A percentile compares a stretch with the other conserved stretches of the same genome.
Evolutionary conservation across 331 rosid species (phyloP).

Genomic region (Cydonia oblonga): DNA sequence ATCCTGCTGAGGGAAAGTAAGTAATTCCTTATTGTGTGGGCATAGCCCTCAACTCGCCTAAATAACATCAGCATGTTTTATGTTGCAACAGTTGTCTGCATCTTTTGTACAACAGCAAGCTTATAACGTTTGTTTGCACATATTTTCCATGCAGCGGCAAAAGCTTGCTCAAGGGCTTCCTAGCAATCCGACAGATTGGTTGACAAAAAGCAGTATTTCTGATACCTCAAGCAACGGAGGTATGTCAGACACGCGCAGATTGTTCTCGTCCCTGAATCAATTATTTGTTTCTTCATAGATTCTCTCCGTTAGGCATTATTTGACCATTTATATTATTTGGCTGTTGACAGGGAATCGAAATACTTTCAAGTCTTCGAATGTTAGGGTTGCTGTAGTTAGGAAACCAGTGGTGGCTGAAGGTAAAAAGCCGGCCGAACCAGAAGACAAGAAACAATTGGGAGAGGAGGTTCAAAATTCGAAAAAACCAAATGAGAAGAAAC

Average conservation of each 20-base stretch:
- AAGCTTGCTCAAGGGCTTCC: slow-evolving; percentile 31
- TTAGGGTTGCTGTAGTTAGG: slow-evolving; percentile 37
- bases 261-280: background rate
- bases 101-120: background rate
- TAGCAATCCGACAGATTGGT: slow-evolving; percentile 33
- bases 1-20: background rate
- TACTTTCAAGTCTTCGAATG: slow-evolving; percentile 26
- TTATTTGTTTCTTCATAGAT: background rate
- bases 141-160: slow-evolving; percentile 37
- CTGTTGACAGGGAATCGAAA: slow-evolving; percentile 33
- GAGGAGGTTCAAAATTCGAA: slow-evolving; percentile 2
- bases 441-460: slow-evolving; percentile 11
- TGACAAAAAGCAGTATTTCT: slow-evolving; percentile 27
- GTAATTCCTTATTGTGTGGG: too few species aligned
- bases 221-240: slow-evolving; percentile 25
- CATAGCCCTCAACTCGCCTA: too few species aligned
- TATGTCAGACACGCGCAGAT: background rate
- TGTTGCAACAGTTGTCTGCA: background rate
- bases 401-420: slow-evolving; percentile 24
- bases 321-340: background rate
- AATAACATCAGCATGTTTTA: background rate
- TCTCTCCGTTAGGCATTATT: background rate
- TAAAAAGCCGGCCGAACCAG: slow-evolving; percentile 12
- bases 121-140: background rate
- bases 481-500: background rate